These are phyloP conservation scores for Exophiala phaeomuriformis DNA, from an alignment of 2,329 filamentous ascomycete species.

Conservation along the genomic window DNA sequence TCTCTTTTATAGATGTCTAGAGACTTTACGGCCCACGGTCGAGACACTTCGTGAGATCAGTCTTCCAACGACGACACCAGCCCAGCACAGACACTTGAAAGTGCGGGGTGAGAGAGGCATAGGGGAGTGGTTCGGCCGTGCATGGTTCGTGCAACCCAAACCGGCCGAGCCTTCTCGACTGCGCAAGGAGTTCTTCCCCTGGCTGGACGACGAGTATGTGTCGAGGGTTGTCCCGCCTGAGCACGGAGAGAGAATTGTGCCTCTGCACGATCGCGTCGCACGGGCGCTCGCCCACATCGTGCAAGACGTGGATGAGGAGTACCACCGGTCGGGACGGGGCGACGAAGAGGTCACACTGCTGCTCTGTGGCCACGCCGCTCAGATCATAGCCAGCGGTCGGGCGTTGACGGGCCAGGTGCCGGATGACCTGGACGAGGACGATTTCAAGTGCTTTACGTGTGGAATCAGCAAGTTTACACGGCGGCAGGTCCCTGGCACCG, in stretches of 20 bases:
- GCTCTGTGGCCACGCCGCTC: constrained; percentile 83
- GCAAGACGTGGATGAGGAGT: constrained; percentile 35
- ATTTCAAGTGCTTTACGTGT: constrained; percentile 81
- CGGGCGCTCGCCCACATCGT: constrained; percentile 42
- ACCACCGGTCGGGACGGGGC: constrained; percentile 32
- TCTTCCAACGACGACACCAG: not conserved
- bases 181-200: constrained; percentile 58
- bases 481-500: constrained; percentile 30
- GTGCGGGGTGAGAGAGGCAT: constrained; percentile 34
- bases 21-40: constrained; percentile 66
- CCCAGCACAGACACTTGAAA: constrained; percentile 20
- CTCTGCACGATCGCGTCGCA: constrained; percentile 74
- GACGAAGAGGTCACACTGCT: constrained; percentile 62
- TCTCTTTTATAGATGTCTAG: constrained; percentile 79
- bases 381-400: constrained; percentile 77
- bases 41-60: constrained; percentile 33
- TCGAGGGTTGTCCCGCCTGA: constrained; percentile 60
- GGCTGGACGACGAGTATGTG: constrained; percentile 44
- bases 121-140: constrained; percentile 86
- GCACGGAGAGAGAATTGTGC: constrained; percentile 69
- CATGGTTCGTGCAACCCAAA: constrained; percentile 75
- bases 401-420: constrained; percentile 74
- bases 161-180: constrained; percentile 61
- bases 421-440: constrained; percentile 60
- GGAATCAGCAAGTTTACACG: constrained; percentile 63